Percentiles rank a stretch among this genome's conserved stretches.
These are phyloP conservation scores for Blastocystis sp. DNA, from an alignment of 352 stramenopile genomes.

Conservation along the genomic window DNA sequence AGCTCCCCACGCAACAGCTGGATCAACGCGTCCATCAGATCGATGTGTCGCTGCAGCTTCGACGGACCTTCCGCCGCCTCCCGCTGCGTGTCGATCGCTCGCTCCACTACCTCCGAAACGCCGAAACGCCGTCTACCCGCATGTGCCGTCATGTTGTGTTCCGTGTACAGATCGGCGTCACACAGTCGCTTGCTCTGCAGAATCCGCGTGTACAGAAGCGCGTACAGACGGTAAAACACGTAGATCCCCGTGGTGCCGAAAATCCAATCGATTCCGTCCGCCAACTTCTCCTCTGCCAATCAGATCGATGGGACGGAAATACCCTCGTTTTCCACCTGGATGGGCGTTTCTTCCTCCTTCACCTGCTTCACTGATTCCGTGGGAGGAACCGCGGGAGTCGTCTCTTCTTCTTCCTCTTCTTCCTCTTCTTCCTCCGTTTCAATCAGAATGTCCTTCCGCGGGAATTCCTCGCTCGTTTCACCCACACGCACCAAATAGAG, in stretches of 20 bases:
- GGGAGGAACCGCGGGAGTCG: neutral
- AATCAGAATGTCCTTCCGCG: neutral
- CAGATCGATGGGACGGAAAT: too few relatives aligned
- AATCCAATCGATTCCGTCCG: constrained; percentile 57
- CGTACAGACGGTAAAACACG: constrained; percentile 73
- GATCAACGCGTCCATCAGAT: constrained; percentile 34
- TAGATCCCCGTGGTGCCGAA: constrained; percentile 73
- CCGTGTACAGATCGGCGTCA: constrained; percentile 2
- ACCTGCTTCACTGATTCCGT: neutral
- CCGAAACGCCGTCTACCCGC: neutral
- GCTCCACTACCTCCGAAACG: neutral
- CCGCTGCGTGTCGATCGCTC: neutral
- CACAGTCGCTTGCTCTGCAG: constrained; percentile 68
- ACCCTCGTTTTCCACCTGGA: neutral
- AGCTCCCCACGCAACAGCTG: constrained; percentile 18
- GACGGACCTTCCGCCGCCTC: neutral
- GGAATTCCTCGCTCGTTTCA: neutral
- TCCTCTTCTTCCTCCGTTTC: neutral
- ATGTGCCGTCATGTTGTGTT: neutral
- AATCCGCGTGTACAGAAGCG: constrained; percentile 72
- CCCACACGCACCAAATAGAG: neutral
- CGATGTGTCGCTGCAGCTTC: neutral
- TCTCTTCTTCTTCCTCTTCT: neutral
- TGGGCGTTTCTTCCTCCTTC: neutral
- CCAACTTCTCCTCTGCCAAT: neutral